Conservation (phyloP, 257 asterid genomes). For the Salvia rosmarinus region DNA sequence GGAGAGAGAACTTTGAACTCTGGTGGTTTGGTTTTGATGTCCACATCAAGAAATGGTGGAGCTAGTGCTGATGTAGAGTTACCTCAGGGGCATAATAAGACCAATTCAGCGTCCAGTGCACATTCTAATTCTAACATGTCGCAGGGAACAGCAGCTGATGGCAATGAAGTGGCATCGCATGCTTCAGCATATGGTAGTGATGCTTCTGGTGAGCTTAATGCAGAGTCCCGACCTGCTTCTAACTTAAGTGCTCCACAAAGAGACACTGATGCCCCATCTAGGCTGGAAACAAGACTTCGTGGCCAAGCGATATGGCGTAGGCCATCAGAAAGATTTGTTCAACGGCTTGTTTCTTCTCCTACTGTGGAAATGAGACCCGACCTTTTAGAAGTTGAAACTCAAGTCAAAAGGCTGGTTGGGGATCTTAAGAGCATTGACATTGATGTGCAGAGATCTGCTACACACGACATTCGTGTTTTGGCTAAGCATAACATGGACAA, state of each 20-base stretch:
- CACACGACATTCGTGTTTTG: slow-evolving; percentile 67
- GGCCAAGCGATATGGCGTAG: slow-evolving; percentile 70
- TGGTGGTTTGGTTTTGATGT: slow-evolving; percentile 40
- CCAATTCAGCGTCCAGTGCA: slow-evolving; percentile 62
- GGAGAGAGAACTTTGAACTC: slow-evolving; percentile 56
- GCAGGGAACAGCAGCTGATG: slow-evolving; percentile 56
- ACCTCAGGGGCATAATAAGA: slow-evolving; percentile 56
- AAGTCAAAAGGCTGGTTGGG: slow-evolving; percentile 66
- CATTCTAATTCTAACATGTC: slow-evolving; percentile 59
- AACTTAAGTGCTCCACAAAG: slow-evolving; percentile 47
- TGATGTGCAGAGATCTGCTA: slow-evolving; percentile 63
- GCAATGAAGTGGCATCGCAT: slow-evolving; percentile 56
- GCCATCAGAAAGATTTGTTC: slow-evolving; percentile 64
- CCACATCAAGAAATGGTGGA: slow-evolving; percentile 53
- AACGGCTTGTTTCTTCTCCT: slow-evolving; percentile 64
- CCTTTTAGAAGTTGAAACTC: slow-evolving; percentile 63
- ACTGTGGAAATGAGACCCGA: slow-evolving; percentile 69
- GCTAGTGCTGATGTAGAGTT: slow-evolving; percentile 44
- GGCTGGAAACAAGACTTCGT: slow-evolving; percentile 62
- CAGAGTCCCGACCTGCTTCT: slow-evolving; percentile 55
- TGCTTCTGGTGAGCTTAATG: slow-evolving; percentile 65
- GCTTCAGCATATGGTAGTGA: slow-evolving; percentile 57
- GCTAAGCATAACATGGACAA: slow-evolving; percentile 79
- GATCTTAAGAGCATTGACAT: slow-evolving; percentile 62
- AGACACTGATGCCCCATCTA: slow-evolving; percentile 53